Evolutionary conservation across 1,284 basidiomycete species (phyloP).

Genomic region (Boletus semigastroideus): DNA sequence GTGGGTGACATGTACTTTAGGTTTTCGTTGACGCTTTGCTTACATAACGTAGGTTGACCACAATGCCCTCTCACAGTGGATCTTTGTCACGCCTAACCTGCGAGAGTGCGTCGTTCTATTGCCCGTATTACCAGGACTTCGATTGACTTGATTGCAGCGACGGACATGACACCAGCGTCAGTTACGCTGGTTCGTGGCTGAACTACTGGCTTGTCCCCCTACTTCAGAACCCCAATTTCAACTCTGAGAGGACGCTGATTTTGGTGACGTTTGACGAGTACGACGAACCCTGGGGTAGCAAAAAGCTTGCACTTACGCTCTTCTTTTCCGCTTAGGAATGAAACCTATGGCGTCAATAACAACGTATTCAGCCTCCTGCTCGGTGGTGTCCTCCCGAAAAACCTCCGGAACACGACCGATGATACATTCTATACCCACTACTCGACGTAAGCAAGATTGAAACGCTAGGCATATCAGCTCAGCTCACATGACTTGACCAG

Average conservation of each 20-base stretch:
- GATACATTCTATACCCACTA: conserved; percentile 66
- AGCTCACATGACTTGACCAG: conserved; percentile 15
- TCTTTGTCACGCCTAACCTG: conserved; percentile 64
- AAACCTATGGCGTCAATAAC: conserved; percentile 47
- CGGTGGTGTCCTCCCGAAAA: conserved; percentile 50
- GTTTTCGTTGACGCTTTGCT: too few relatives aligned
- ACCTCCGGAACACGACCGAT: conserved; percentile 48
- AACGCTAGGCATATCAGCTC: background rate
- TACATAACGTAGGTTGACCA: conserved; percentile 28
- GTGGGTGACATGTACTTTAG: conserved; percentile 23
- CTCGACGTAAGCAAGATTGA: conserved; percentile 36
- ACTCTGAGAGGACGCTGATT: conserved; percentile 52
- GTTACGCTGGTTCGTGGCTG: conserved; percentile 50
- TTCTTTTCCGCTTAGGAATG: conserved; percentile 41
- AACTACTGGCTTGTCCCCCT: conserved; percentile 54
- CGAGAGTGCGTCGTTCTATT: conserved; percentile 18
- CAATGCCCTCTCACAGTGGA: conserved; percentile 57
- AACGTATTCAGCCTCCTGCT: conserved; percentile 49
- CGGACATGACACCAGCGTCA: conserved; percentile 56
- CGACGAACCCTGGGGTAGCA: background rate
- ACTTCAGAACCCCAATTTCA: conserved; percentile 46
- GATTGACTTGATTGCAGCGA: conserved; percentile 27
- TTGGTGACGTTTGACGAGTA: conserved; percentile 53
- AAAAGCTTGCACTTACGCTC: background rate
- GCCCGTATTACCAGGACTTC: background rate